Evolutionary conservation across 1,139 yeast genomes (phyloP), one percentile per base, ranked within the genome.

Genomic region (Saccharomycopsis hybrid): DNA sequence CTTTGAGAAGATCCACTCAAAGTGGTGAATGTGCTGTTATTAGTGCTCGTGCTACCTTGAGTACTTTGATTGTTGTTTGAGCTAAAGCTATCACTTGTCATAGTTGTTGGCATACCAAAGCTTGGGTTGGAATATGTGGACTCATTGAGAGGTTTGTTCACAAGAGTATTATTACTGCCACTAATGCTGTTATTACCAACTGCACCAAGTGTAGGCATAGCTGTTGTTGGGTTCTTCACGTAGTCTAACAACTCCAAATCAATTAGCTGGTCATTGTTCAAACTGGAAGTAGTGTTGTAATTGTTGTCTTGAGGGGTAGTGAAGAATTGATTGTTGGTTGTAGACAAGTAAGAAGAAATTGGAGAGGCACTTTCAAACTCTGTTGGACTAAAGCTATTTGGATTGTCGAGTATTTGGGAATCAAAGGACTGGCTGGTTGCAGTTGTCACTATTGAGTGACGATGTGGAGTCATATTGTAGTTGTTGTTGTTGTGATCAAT

Each of bases 281-380:
- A 31, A 5, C 39, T 13, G n/a, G 18, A 8, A 32, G 35, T 8
- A 11, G 11, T 11, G 11, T 8, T 32, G 35, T 11, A 8, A 11
- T 32, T 11, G 39, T 7, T 36, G 24, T 36, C 39, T 24, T 36
- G 39, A 11, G 39, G 39, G 39, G 39, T 8, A 9, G 39, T 36
- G 39, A 36, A 36, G 18, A 36, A 36, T 7, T 36, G 24, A 24
- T 7, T 36, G 39, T 36, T 36, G 35, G 24, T 3, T 18, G 9
- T 43, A 9, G 5, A 5, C n/a, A 32, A 29, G 33, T 43, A 43
- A 3, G 42, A 35, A 8, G 49, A 33, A 11, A 47, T 47, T 25
- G 49, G 49, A 3, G 49, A 47, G 8, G 42, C 42, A 29, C 13
- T 37, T n/a, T 46, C 44, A 5, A 46, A 32, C 9, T 40, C 49